These are phyloP conservation scores for Pelargonium fulgidum DNA, from an alignment of 441 rosid genomes.

Conservation along the genomic window DNA sequence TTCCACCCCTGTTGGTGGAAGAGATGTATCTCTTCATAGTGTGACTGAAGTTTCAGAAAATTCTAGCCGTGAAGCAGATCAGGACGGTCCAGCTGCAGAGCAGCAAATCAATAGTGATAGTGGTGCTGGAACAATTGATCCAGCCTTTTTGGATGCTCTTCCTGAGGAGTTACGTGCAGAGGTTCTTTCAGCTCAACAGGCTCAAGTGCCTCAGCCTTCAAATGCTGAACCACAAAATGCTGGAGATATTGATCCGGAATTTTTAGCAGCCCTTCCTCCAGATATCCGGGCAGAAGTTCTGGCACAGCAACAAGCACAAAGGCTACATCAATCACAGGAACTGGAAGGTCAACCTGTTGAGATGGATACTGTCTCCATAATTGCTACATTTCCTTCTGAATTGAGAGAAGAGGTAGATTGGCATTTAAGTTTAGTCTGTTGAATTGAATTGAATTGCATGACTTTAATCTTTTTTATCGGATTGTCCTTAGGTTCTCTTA, in stretches of 20 bases:
- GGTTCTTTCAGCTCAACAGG: slow-evolving; percentile 92
- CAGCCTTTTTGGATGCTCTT: slow-evolving; percentile 95
- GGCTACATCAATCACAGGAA: slow-evolving; percentile 89
- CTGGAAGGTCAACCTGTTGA: slow-evolving; percentile 99
- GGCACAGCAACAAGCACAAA: slow-evolving; percentile 96
- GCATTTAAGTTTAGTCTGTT: slow-evolving; percentile 12
- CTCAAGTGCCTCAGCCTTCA: slow-evolving; percentile 81
- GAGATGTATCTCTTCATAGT: slow-evolving; percentile 84
- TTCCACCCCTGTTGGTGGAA: slow-evolving; percentile 48
- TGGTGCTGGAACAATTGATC: slow-evolving; percentile 82
- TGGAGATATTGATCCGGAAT: slow-evolving; percentile 96
- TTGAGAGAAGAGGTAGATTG: slow-evolving; percentile 85
- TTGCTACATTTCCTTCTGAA: slow-evolving; percentile 96
- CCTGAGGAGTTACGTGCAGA: slow-evolving; percentile 98
- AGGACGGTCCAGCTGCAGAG: slow-evolving; percentile 61
- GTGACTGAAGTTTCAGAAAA: slow-evolving; percentile 95
- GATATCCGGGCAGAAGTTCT: slow-evolving; percentile 94
- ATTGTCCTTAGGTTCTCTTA: slow-evolving; percentile 63
- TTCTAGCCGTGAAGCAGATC: slow-evolving; percentile 82
- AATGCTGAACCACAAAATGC: slow-evolving; percentile 60
- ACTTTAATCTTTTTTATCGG: not conserved
- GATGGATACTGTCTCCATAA: slow-evolving; percentile 98
- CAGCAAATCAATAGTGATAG: slow-evolving; percentile 61
- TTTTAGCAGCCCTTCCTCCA: slow-evolving; percentile 99
- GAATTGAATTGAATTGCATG: slow-evolving; percentile 6